phyloP scores from a whole-genome alignment of 169 alveolate genomes.

The Prorocentrum cordatum region DNA sequence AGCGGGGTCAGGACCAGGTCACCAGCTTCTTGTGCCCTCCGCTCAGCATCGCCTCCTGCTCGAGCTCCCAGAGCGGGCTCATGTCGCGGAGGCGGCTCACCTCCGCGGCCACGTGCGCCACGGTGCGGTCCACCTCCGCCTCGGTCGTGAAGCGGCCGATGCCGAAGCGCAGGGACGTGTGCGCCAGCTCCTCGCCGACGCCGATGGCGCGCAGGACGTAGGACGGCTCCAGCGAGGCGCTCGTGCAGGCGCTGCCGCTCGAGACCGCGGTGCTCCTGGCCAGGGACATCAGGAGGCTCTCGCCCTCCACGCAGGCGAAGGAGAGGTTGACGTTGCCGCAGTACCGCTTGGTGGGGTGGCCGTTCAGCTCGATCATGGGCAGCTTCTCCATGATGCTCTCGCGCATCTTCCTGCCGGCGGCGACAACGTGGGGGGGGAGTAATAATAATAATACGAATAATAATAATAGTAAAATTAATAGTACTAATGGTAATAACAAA shows the following conservation, averaged over 20 bases:
- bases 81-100: slow-evolving; percentile 57
- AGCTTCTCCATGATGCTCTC: too few species aligned
- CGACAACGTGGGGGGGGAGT: too few species aligned
- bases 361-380: neutral
- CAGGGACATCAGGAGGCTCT: slow-evolving; percentile 55
- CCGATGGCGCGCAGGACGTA: slow-evolving; percentile 94
- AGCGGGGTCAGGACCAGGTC: slow-evolving; percentile 3
- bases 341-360: neutral
- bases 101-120: neutral
- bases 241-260: slow-evolving; percentile 88
- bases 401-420: too few species aligned
- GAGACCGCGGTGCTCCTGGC: slow-evolving; percentile 71
- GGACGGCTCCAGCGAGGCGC: slow-evolving; percentile 83
- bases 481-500: neutral
- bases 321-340: slow-evolving; percentile 52
- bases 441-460: neutral
- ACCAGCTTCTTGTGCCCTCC: slow-evolving; percentile 63
- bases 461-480: neutral
- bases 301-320: slow-evolving; percentile 52
- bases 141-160: slow-evolving; percentile 93
- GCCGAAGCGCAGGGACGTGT: slow-evolving; percentile 94
- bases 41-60: slow-evolving; percentile 15
- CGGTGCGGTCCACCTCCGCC: slow-evolving; percentile 82
- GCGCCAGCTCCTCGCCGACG: slow-evolving; percentile 94
- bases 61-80: slow-evolving; percentile 70